Conservation (phyloP, 2,329 filamentous ascomycete genomes). For the Dactylellina leptospora region DNA sequence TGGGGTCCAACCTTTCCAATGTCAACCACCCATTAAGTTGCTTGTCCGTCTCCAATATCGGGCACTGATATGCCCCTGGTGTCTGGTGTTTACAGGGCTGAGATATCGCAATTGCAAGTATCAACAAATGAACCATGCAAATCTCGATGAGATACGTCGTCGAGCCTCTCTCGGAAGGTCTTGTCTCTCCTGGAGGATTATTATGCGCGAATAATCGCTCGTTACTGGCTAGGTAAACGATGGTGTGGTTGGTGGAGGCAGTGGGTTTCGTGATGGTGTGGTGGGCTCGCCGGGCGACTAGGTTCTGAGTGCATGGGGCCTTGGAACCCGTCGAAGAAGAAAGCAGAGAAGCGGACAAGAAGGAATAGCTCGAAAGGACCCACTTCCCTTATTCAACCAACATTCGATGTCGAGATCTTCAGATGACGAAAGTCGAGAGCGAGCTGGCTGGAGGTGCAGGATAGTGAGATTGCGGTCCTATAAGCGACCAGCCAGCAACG, state of each 20-base stretch:
- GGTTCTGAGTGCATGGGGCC: slow-evolving; percentile 29
- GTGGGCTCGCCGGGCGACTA: slow-evolving; percentile 11
- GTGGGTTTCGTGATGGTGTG: neutral
- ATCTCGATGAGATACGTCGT: too few relatives aligned
- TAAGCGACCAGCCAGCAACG: too few relatives aligned
- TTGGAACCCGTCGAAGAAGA: slow-evolving; percentile 4
- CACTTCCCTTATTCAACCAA: slow-evolving; percentile 50
- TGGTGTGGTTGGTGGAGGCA: slow-evolving; percentile 17
- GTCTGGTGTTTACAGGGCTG: slow-evolving; percentile 34
- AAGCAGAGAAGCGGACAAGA: too few relatives aligned
- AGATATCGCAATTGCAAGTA: slow-evolving; percentile 41
- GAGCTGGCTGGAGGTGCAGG: too few relatives aligned
- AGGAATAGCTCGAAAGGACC: slow-evolving; percentile 17
- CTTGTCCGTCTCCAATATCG: neutral
- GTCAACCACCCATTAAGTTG: neutral
- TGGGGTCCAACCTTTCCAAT: too few relatives aligned
- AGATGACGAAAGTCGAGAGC: slow-evolving; percentile 38
- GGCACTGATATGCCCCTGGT: slow-evolving; percentile 20
- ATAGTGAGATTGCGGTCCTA: too few relatives aligned
- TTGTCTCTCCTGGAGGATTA: slow-evolving; percentile 41
- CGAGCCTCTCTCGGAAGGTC: slow-evolving; percentile 45
- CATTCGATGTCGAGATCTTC: slow-evolving; percentile 28
- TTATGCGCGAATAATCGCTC: slow-evolving; percentile 52
- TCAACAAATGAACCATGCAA: too few relatives aligned
- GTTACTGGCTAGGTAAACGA: slow-evolving; percentile 52